phyloP scores from a whole-genome alignment of 306 rosid genomes.

The Fragaria iinumae region DNA sequence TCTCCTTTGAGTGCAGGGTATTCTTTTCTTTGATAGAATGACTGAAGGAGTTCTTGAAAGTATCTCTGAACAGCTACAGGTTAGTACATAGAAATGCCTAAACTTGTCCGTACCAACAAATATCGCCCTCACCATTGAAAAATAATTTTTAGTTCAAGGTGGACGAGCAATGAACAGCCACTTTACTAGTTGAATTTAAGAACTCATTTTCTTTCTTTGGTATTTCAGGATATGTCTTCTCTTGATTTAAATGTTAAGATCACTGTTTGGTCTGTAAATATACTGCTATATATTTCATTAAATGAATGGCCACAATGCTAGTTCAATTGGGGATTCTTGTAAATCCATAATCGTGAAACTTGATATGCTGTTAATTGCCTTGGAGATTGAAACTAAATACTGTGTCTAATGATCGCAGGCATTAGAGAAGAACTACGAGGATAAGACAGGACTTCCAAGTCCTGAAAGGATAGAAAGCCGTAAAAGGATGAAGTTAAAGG shows the following conservation, averaged over 20 bases:
- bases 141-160: not conserved
- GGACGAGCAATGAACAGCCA: not conserved
- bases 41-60: constrained; percentile 66
- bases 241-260: not conserved
- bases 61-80: constrained; percentile 63
- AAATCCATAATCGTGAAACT: not conserved
- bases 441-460: constrained; percentile 57
- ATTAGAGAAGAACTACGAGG: constrained; percentile 73
- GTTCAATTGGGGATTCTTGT: not conserved
- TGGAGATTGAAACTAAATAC: not conserved
- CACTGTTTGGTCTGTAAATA: not conserved
- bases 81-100: constrained; percentile 29
- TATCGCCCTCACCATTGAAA: not conserved
- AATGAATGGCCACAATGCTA: not conserved
- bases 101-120: no score
- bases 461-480: constrained; percentile 74
- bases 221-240: not conserved
- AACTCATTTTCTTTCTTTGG: not conserved
- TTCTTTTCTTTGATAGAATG: constrained; percentile 93
- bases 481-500: constrained; percentile 35
- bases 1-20: constrained; percentile 51
- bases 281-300: not conserved
- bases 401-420: constrained; percentile 46
- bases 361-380: not conserved
- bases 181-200: not conserved